A percentile compares a stretch with the other conserved stretches of the same genome.
Conservation (phyloP, 306 rosid species). For the Gastrolobium villosum region DNA sequence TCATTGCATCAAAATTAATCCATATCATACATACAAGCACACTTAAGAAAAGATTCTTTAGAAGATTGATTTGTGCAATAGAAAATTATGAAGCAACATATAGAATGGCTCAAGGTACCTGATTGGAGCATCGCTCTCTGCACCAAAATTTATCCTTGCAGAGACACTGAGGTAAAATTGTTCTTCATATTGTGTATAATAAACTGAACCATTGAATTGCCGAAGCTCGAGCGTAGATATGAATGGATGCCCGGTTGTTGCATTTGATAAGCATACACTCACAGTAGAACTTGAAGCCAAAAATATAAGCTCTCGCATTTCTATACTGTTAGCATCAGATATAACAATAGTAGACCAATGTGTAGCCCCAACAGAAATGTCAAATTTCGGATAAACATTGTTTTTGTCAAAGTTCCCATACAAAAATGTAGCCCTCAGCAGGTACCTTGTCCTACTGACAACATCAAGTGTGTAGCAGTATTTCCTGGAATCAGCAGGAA, state of each 20-base stretch:
- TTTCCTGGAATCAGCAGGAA: constrained; percentile 90
- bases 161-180: constrained; percentile 90
- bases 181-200: constrained; percentile 72
- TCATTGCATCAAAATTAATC: constrained; percentile 10
- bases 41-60: neutral
- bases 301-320: constrained; percentile 84
- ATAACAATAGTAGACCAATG: constrained; percentile 94
- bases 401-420: constrained; percentile 90
- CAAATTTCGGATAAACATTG: constrained; percentile 93
- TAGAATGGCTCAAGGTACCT: constrained; percentile 58
- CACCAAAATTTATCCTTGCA: constrained; percentile 97
- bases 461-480: constrained; percentile 87
- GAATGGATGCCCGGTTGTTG: constrained; percentile 95
- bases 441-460: constrained; percentile 86
- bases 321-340: constrained; percentile 76
- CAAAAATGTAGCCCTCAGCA: constrained; percentile 84
- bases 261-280: constrained; percentile 91
- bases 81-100: constrained; percentile 31
- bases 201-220: constrained; percentile 90
- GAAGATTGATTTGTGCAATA: neutral
- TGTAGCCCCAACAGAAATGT: constrained; percentile 92
- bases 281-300: constrained; percentile 78
- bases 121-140: constrained; percentile 79
- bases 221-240: constrained; percentile 96
- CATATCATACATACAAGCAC: neutral